These are phyloP conservation scores for Emmonsiellopsis sp. DNA, from an alignment of 2,329 filamentous ascomycete species.

Conservation along the genomic window DNA sequence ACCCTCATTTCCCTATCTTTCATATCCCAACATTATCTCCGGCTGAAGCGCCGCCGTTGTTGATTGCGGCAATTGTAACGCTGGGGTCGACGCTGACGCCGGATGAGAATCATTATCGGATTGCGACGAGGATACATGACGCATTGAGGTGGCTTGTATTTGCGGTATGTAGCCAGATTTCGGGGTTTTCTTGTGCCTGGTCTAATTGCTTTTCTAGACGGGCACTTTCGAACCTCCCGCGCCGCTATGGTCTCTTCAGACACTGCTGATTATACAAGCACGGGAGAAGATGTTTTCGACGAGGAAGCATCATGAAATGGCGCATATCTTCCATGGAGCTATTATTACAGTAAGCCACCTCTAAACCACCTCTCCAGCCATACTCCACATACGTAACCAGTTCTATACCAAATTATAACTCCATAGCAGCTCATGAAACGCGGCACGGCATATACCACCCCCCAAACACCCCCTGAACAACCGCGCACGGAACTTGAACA, in stretches of 20 bases:
- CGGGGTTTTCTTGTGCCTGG: not conserved
- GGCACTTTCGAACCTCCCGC: conserved; percentile 19
- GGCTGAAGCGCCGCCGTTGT: conserved; percentile 13
- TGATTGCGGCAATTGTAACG: conserved; percentile 20
- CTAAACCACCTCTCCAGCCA: not conserved
- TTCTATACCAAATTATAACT: too few species aligned
- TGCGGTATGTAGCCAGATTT: conserved; percentile 8
- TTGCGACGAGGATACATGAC: conserved; percentile 17
- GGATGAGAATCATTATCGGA: conserved; percentile 14
- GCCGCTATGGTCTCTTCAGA: conserved; percentile 21
- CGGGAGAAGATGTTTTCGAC: conserved; percentile 21
- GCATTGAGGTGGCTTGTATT: conserved; percentile 18
- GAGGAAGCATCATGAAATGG: conserved; percentile 20
- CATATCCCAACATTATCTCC: conserved; percentile 16
- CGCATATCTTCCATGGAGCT: conserved; percentile 22
- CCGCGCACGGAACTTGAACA: conserved; percentile 8
- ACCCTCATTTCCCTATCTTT: conserved; percentile 21
- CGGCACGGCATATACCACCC: conserved; percentile 13
- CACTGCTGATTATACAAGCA: conserved; percentile 18
- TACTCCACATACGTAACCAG: too few species aligned
- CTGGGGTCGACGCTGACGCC: conserved; percentile 17
- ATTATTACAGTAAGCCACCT: conserved; percentile 16
- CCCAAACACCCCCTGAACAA: not conserved
- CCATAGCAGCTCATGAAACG: conserved; percentile 16
- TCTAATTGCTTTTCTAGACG: conserved; percentile 8